Percentiles rank a stretch among this genome's conserved stretches.
Evolutionary conservation across 2,329 filamentous ascomycete species (phyloP).

Genomic region (Triangularia verruculosa): DNA sequence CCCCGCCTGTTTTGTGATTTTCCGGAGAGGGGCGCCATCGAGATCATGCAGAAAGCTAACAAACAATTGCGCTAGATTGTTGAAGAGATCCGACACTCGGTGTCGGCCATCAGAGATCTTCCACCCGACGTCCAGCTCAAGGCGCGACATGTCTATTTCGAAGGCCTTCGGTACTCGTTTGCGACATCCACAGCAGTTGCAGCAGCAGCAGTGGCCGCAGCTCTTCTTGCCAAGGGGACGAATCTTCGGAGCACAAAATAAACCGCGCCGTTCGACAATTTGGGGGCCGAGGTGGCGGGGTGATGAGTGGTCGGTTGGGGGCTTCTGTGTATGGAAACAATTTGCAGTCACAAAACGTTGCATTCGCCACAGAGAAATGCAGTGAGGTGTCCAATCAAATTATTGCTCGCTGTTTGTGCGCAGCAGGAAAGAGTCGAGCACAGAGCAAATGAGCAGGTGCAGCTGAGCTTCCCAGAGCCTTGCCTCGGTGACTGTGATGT

Average conservation of each 20-base stretch:
- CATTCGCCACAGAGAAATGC: not conserved
- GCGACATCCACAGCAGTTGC: conserved; percentile 52
- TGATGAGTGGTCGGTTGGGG: not conserved
- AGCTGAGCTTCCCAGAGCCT: not conserved
- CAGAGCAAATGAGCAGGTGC: not conserved
- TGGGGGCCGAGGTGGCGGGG: not conserved
- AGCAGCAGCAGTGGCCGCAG: conserved; percentile 45
- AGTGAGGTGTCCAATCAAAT: not conserved
- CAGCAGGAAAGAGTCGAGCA: not conserved
- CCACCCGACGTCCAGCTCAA: conserved; percentile 55
- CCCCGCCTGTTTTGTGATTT: conserved; percentile 13
- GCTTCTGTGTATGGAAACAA: not conserved
- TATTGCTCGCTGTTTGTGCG: not conserved
- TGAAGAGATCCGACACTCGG: conserved; percentile 59
- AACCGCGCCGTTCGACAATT: not conserved
- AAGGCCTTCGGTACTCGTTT: conserved; percentile 56
- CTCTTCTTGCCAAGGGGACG: conserved; percentile 42
- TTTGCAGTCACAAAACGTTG: not conserved
- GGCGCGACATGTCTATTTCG: conserved; percentile 58
- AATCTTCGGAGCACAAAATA: conserved; percentile 33
- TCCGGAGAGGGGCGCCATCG: not conserved
- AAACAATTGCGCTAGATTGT: conserved; percentile 48
- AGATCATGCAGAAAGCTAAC: conserved; percentile 12
- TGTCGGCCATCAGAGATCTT: conserved; percentile 52
- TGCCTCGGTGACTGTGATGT: not conserved